Base-by-base conservation (phyloP, 116 monocot genomes). In the Papilionanthe hybrid region DNA sequence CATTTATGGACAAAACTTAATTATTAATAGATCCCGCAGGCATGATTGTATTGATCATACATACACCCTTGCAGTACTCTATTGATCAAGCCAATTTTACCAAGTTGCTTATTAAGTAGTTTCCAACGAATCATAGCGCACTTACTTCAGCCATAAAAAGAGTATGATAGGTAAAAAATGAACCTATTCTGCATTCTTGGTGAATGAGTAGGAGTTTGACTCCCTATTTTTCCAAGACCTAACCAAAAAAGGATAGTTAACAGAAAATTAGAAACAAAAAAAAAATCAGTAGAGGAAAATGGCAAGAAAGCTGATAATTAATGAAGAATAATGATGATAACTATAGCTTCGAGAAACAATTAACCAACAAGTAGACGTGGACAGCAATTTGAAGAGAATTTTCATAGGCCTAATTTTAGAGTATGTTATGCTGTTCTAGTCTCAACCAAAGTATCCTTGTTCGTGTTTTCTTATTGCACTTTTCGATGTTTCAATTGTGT, bases 191-290 rank as follows among this genome's bases (percentile, higher is more conserved):
- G 76, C 27, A 57, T 27, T 48, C 76, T 79, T 58, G 91, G 91
- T 67, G 91, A 91, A 32, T 80, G 91, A 65, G 87, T 76, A 85
- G 91, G 91, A 47, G 91, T 89, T 81, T 79, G 81, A 56, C 82
- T 75, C 37, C 84, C 83, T 73, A 91, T 79, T 75, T 86, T 86
- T 74, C 91, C 91, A 79, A 91, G 86, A 83, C 91, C 91, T 91
- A 69, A 49, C 12, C 85, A 76, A 78, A 11, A 83, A 81, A 45
- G 78, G 18, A 49, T 22, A 49, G 29, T 13, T 17, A 37, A 76
- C 75, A 76, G 12, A 30, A 72, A 13, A 29, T 49, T 55, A 68
- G 66, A 23, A n/a, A n/a, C n/a, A n/a, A n/a, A 45, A 45, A 45
- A 77, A 44, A 44, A 43, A 37, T 44, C 17, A 44, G 29, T 69